Base-by-base conservation (phyloP, 176 grass and related monocot species). In the Oropetium thomaeum region DNA sequence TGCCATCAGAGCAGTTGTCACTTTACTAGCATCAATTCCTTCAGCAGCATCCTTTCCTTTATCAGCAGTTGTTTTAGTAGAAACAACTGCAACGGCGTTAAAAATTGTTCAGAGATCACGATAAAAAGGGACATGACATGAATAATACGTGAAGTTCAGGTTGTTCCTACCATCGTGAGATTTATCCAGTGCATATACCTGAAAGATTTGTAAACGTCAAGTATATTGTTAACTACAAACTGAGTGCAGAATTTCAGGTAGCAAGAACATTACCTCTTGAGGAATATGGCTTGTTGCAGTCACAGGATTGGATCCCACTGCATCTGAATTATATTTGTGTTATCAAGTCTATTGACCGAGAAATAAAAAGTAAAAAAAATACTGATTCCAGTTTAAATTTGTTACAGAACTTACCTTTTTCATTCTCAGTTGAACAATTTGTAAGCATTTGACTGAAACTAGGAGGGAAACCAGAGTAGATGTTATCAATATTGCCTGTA, bases 361-460 rank as follows among this genome's bases (percentile, higher is more conserved):
- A 60, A 78, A 37, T 10, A 7, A 48, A 81, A 70, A 85, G n/a
- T 43, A 62, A 29, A 8, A 65, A 62, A 29, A 8, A 65, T 76
- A 74, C 1, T 31, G 0, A 19, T n/a, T 45, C 47, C 61, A 34
- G 57, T 62, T 53, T 34, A 74, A 68, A 80, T 57, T 35, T 31
- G 39, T 52, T 4, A 71, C 33, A 1, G n/a, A 22, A 14, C 57
- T 41, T 66, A 77, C 90, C 87, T 81, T 82, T 41, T 30, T 79
- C 40, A 25, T 44, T 75, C 47, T 78, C 62, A 48, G 16, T 75
- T 58, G 76, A 87, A 65, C 41, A 89, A 84, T 74, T 89, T 76
- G 33, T 79, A 73, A 93, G 67, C 68, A 89, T 79, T 34, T 89
- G 77, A 22, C 61, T 81, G 74, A 86, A 93, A 77, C 86, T 89